Evolutionary conservation across 2,329 filamentous ascomycete genomes (phyloP).

Genomic region (Aspergillus arachidicola): DNA sequence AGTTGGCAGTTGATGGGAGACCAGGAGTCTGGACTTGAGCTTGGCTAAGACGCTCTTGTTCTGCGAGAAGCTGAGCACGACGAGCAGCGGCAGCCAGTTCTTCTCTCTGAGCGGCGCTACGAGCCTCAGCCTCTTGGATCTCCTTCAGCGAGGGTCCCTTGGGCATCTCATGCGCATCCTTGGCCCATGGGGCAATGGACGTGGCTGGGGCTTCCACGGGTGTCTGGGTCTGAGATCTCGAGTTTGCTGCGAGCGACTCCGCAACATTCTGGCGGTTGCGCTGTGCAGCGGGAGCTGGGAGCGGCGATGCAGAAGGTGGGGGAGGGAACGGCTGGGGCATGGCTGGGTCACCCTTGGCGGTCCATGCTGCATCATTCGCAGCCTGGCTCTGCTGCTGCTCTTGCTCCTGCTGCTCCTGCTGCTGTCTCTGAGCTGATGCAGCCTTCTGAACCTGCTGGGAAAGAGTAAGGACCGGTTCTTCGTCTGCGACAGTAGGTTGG

Average conservation of each 20-base stretch:
- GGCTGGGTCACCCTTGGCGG: conserved; percentile 61
- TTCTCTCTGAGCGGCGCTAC: conserved; percentile 86
- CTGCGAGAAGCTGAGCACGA: conserved; percentile 66
- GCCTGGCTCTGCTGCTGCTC: conserved; percentile 41
- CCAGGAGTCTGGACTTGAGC: conserved; percentile 71
- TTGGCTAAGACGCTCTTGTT: conserved; percentile 73
- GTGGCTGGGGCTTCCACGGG: conserved; percentile 68
- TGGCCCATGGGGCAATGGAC: conserved; percentile 92
- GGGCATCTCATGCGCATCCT: conserved; percentile 71
- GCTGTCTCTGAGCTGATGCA: conserved; percentile 45
- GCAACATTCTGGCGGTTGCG: conserved; percentile 81
- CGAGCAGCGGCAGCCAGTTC: conserved; percentile 77
- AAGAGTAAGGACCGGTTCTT: conserved; percentile 65
- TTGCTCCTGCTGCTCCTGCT: conserved; percentile 34
- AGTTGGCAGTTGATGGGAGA: conserved; percentile 84
- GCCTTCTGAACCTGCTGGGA: conserved; percentile 86
- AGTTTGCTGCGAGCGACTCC: conserved; percentile 66
- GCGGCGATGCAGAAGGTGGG: conserved; percentile 73
- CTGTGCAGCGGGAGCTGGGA: conserved; percentile 87
- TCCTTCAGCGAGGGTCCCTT: conserved; percentile 93
- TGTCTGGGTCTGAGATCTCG: conserved; percentile 76
- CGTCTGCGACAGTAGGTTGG: conserved; percentile 25
- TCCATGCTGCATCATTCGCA: conserved; percentile 58
- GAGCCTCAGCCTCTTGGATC: conserved; percentile 93
- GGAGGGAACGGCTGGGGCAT: conserved; percentile 72